Evolutionary conservation across 768 basidiomycete species (phyloP), one percentile per base, ranked within the genome.

Genomic region (Rhodotorula paludigena): DNA sequence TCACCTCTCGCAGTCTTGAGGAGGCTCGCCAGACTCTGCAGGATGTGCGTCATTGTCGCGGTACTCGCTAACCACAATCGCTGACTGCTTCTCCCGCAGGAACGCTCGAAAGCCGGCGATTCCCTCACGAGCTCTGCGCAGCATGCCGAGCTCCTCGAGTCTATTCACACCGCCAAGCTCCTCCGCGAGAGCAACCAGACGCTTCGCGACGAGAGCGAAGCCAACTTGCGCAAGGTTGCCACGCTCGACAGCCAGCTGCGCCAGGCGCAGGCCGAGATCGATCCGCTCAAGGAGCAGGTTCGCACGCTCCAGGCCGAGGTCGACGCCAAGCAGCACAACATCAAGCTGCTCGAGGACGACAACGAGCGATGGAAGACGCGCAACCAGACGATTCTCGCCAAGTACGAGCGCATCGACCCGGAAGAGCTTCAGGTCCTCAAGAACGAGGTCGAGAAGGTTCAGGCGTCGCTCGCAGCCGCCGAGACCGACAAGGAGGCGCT

Each of bases 341-440:
- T 92, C 64, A 78, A 79, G 44, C 85, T 86, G 11, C 81, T 92
- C 21, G 87, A 90, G 77, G 85, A 84, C 55, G 89, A 92, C 78
- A 87, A 83, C 68, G 84, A 83, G 38, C 84, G 84, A 65, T 92
- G 90, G 90, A 89, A 92, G 79, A 87, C 88, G 66, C 85, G 90
- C 23, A 92, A 89, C 74, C 76, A 83, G 33, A 89, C 92, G 60
- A 79, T 93, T 32, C 81, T 93, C 57, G 86, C 82, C 79, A 92
- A 92, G 88, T 91, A 91, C 75, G 89, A 92, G 73, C 88, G 90
- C 52, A 87, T 89, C 72, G 90, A 92, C 76, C 90, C 90, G 25
- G 85, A 87, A 5, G 90, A 92, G 74, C 81, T 92, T 44, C 88
- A 90, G 74, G 82, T 83, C 12, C 81, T 92, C 60, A 89, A 86